Conservation (phyloP, 2,329 filamentous ascomycete genomes). For the Xylaria hypoxylon region DNA sequence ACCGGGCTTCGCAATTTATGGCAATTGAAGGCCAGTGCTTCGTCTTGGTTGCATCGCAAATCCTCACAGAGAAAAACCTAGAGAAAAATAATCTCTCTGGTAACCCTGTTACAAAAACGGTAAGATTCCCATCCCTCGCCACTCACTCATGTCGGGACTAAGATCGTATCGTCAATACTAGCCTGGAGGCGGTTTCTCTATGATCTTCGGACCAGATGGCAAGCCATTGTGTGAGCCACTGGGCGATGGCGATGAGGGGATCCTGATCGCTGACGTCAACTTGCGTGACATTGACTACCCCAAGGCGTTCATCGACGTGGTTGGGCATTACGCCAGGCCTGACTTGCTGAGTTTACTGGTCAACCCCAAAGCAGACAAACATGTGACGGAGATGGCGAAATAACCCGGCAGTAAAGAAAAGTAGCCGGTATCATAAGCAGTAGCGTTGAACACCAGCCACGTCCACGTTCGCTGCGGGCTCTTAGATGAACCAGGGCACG, state of each 20-base stretch:
- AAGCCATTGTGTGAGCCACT: constrained; percentile 56
- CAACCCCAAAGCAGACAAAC: constrained; percentile 51
- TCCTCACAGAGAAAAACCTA: constrained; percentile 55
- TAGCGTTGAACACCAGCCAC: background rate
- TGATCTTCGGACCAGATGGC: constrained; percentile 65
- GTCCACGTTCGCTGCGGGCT: background rate
- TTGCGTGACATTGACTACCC: constrained; percentile 57
- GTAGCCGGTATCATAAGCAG: background rate
- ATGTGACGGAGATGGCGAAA: constrained; percentile 49
- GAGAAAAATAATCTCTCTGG: constrained; percentile 55
- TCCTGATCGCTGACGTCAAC: constrained; percentile 64
- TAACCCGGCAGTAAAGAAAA: constrained; percentile 29
- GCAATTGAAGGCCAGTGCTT: constrained; percentile 59
- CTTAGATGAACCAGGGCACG: constrained; percentile 53
- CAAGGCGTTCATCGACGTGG: constrained; percentile 56
- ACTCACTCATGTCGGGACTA: constrained; percentile 17
- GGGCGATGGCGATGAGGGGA: constrained; percentile 57
- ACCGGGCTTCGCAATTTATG: constrained; percentile 55
- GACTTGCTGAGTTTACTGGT: constrained; percentile 56
- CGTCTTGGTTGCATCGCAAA: constrained; percentile 55
- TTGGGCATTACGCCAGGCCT: constrained; percentile 54
- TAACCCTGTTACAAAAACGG: constrained; percentile 53
- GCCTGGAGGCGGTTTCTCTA: constrained; percentile 60
- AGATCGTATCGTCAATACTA: constrained; percentile 30
- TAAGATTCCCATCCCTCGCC: constrained; percentile 37